phyloP scores from a whole-genome alignment of 371 early-diverging fungal species.

The Capillidium heterosporum region DNA sequence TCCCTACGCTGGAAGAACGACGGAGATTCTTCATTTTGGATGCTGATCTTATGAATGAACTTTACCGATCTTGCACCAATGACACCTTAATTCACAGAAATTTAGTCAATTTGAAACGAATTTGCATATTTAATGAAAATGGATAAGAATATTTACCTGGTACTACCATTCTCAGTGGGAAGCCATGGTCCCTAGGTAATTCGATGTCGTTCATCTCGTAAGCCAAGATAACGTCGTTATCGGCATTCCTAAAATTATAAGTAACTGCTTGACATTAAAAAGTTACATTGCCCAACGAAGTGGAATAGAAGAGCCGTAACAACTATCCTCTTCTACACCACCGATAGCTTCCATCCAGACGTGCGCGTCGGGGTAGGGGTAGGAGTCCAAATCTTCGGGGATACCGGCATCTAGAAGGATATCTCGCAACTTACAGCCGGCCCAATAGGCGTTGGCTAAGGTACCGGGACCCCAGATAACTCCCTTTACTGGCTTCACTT shows the following conservation, averaged over 20 bases:
- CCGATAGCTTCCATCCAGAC: conserved; percentile 52
- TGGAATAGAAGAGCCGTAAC: conserved; percentile 61
- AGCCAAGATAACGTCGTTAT: conserved; percentile 64
- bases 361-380: conserved; percentile 14
- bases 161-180: conserved; percentile 59
- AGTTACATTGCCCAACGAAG: conserved; percentile 33
- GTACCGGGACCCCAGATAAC: conserved; percentile 58
- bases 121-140: neutral
- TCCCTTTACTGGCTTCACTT: conserved; percentile 47
- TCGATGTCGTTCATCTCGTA: conserved; percentile 70
- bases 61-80: conserved; percentile 78
- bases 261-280: neutral
- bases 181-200: conserved; percentile 61
- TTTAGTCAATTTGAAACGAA: neutral
- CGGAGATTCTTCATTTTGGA: conserved; percentile 34
- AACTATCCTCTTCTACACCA: conserved; percentile 31
- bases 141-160: conserved; percentile 23
- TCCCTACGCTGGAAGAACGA: conserved; percentile 63
- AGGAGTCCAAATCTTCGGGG: conserved; percentile 16
- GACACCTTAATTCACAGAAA: conserved; percentile 18
- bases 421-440: conserved; percentile 56
- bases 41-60: conserved; percentile 42
- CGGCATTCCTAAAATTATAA: conserved; percentile 18
- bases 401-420: conserved; percentile 37
- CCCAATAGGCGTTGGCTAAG: conserved; percentile 60